Percentiles rank a stretch among this genome's conserved stretches.
Conservation (phyloP, 768 basidiomycete species). For the Bullera alba region DNA sequence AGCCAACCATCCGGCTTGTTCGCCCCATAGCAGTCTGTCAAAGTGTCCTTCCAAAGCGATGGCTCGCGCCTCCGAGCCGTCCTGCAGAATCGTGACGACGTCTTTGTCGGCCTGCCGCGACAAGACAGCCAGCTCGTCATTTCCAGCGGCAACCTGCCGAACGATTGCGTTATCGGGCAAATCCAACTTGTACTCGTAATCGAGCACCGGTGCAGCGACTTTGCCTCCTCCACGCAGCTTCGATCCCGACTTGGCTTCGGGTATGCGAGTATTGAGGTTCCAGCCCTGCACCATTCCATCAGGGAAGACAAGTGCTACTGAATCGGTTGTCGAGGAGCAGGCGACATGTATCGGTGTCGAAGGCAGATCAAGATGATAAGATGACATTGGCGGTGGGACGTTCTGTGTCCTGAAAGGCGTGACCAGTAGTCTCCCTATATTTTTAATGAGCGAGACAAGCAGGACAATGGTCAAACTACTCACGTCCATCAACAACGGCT, state of each 20-base stretch:
- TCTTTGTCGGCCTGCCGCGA: neutral
- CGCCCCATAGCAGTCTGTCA: neutral
- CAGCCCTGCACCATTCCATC: conserved; percentile 64
- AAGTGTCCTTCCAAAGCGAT: conserved; percentile 16
- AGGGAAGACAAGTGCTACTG: conserved; percentile 64
- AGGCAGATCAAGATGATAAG: conserved; percentile 50
- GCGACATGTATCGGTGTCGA: conserved; percentile 59
- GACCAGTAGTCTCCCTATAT: conserved; percentile 63
- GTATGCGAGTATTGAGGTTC: conserved; percentile 59
- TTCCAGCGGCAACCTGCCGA: conserved; percentile 26
- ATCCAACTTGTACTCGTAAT: conserved; percentile 14
- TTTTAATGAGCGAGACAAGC: neutral
- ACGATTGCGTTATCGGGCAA: conserved; percentile 9
- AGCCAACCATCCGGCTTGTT: conserved; percentile 16
- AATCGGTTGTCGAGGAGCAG: conserved; percentile 57
- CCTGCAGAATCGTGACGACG: neutral
- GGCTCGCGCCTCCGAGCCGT: conserved; percentile 15
- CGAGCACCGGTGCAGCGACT: conserved; percentile 35
- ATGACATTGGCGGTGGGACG: conserved; percentile 96
- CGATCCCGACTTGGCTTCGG: conserved; percentile 25
- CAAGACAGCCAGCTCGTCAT: conserved; percentile 1
- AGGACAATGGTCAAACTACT: conserved; percentile 30
- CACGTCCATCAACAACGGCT: conserved; percentile 82
- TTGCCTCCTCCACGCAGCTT: conserved; percentile 39
- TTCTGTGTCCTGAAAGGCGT: conserved; percentile 93